Evolutionary conservation across 2,329 filamentous ascomycete genomes (phyloP), one percentile per base, ranked within the genome.

Genomic region (Lasiodiplodia gonubiensis): DNA sequence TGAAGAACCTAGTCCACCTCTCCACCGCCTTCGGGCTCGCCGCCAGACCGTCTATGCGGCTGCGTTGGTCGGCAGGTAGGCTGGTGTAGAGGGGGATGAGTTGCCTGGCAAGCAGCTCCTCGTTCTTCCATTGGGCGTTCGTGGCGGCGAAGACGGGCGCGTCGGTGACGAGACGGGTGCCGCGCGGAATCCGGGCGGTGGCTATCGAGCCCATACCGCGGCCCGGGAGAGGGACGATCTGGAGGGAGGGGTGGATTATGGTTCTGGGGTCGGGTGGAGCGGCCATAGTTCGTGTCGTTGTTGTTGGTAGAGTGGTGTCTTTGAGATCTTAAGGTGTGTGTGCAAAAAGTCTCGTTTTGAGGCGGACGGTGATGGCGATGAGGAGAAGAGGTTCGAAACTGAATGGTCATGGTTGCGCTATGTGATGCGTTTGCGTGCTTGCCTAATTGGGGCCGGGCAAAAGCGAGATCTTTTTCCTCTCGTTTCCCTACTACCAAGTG

Each of bases 121-220:
- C 42, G 39, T 59, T 57, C 8, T 33, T 12, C 27, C 7, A 27
- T 18, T 51, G 16, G 30, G 39, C 27, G 14, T 12, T 11, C 11
- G 39, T 25, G 12, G 53, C 52, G 12, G 42, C 68, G 67, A 83
- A 72, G 2, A 82, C 75, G 0, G 81, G 77, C 1, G 68, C 33
- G 60, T 83, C 81, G 30, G 73, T 73, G 14, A 83, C 73, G 63
- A 83, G 79, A 35, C 76, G 76, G 1, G 78, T 79, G 14, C 81
- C 80, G 25, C 70, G 72, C 37, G 73, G 66, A 52, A 84, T 78
- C 23, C 59, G n/a, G 10, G 69, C 67, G 4, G 72, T 69, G 0
- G 81, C 81, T 67, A 83, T 76, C 64, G 80, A 76, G 57, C 81
- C 82, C 35, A 80, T 76, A 23, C 81, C 82, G 70, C 81, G 82